Percentiles rank a stretch among this genome's conserved stretches.
Evolutionary conservation across 495 filamentous ascomycete species (phyloP).

Genomic region (Oidiodendron maius): DNA sequence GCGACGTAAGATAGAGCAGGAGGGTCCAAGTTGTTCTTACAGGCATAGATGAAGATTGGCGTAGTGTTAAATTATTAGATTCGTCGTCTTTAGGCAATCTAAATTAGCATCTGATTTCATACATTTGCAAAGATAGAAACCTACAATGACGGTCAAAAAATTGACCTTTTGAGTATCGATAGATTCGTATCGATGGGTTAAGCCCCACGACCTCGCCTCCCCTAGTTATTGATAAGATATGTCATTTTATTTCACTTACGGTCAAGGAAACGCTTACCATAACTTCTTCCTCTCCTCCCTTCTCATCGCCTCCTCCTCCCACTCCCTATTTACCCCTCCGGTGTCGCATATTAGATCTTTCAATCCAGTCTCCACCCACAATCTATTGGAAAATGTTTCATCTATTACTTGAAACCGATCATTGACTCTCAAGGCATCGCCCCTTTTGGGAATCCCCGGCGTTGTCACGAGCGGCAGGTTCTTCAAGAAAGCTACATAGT

Average conservation of each 20-base stretch:
- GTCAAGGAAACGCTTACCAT: conserved; percentile 22
- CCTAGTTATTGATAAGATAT: conserved; percentile 41
- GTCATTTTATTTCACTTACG: neutral
- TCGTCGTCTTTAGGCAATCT: conserved; percentile 61
- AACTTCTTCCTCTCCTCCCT: conserved; percentile 25
- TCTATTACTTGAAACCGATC: conserved; percentile 87
- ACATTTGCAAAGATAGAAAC: conserved; percentile 19
- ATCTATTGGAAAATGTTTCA: conserved; percentile 59
- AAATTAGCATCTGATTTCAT: neutral
- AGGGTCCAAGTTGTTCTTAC: conserved; percentile 89
- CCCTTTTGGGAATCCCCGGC: conserved; percentile 76
- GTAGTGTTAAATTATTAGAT: conserved; percentile 58
- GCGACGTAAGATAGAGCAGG: conserved; percentile 76
- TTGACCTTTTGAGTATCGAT: conserved; percentile 82
- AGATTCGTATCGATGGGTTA: conserved; percentile 85
- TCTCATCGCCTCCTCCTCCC: conserved; percentile 11
- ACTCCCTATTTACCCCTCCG: conserved; percentile 21
- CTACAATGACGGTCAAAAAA: conserved; percentile 87
- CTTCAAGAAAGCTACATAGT: conserved; percentile 73
- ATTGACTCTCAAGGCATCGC: conserved; percentile 82
- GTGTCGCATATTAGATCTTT: conserved; percentile 38
- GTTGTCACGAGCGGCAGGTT: conserved; percentile 73
- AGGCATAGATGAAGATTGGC: conserved; percentile 34
- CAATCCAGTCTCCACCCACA: conserved; percentile 64
- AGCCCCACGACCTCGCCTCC: conserved; percentile 80